These are phyloP conservation scores for Capsicum baccatum DNA, from an alignment of 257 asterid genomes.

Conservation along the genomic window DNA sequence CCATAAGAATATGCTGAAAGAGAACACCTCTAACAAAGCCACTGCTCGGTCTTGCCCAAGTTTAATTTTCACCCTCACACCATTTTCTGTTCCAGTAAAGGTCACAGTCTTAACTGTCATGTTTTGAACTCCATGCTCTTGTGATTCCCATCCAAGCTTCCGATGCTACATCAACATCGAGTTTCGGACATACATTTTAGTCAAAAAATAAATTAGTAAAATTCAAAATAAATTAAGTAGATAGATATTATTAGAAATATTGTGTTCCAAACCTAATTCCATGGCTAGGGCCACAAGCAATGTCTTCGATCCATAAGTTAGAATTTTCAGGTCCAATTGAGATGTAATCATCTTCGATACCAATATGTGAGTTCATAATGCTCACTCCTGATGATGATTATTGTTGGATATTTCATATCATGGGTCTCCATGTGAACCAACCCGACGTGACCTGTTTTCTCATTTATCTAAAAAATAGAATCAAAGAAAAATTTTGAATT, in stretches of 20 bases:
- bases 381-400: constrained; percentile 24
- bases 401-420: too few species aligned
- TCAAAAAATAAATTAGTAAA: background rate
- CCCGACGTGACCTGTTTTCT: too few species aligned
- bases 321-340: constrained; percentile 42
- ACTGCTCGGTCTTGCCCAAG: constrained; percentile 34
- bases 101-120: constrained; percentile 21
- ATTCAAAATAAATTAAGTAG: background rate
- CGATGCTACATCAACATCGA: constrained; percentile 20
- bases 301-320: constrained; percentile 35
- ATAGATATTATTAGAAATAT: background rate
- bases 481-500: too few species aligned
- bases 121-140: constrained; percentile 34
- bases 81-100: constrained; percentile 25
- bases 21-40: constrained; percentile 26
- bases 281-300: constrained; percentile 42
- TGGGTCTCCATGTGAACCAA: too few species aligned
- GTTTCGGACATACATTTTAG: background rate
- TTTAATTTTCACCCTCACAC: constrained; percentile 32
- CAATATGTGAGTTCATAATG: constrained; percentile 36
- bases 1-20: constrained; percentile 29
- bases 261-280: constrained; percentile 38
- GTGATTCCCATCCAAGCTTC: constrained; percentile 28
- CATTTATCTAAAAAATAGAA: too few species aligned
- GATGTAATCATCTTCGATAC: constrained; percentile 43